Conservation (phyloP, 495 filamentous ascomycete genomes). For the Tuber umbilicatum region DNA sequence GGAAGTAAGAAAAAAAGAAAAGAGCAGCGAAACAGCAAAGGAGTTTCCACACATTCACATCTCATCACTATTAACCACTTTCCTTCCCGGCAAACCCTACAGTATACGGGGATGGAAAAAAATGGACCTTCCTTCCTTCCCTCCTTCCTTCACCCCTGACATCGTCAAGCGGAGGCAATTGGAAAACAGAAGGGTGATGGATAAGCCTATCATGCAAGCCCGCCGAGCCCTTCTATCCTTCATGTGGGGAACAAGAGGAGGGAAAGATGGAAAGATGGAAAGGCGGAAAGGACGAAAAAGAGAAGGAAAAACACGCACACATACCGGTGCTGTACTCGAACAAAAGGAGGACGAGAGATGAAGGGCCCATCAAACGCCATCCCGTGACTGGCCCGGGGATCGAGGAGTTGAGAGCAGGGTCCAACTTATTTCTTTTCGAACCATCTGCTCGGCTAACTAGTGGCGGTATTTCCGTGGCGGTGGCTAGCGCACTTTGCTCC, state of each 20-base stretch:
- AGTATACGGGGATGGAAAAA: not conserved
- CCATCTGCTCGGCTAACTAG: not conserved
- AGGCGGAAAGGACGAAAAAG: constrained; percentile 11
- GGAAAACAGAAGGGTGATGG: not conserved
- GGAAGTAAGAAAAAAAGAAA: constrained; percentile 21
- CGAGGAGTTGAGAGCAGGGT: not conserved
- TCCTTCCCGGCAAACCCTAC: not conserved
- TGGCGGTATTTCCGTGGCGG: not conserved
- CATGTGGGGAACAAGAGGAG: constrained; percentile 14
- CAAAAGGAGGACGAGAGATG: not conserved
- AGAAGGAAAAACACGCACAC: not conserved
- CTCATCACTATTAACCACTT: not conserved
- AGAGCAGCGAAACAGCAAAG: constrained; percentile 13
- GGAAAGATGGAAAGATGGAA: constrained; percentile 11
- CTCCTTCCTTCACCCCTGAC: not conserved
- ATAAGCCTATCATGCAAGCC: not conserved
- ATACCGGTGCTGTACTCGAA: not conserved
- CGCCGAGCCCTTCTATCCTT: not conserved
- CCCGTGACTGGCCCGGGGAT: not conserved
- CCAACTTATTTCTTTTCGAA: not conserved
- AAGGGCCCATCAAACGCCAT: not conserved
- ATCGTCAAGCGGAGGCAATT: not conserved
- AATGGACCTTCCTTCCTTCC: not conserved
- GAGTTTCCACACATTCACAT: not conserved
- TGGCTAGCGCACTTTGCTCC: not conserved